phyloP scores from a whole-genome alignment of 2,329 filamentous ascomycete genomes.

The Gnomoniopsis sp. region DNA sequence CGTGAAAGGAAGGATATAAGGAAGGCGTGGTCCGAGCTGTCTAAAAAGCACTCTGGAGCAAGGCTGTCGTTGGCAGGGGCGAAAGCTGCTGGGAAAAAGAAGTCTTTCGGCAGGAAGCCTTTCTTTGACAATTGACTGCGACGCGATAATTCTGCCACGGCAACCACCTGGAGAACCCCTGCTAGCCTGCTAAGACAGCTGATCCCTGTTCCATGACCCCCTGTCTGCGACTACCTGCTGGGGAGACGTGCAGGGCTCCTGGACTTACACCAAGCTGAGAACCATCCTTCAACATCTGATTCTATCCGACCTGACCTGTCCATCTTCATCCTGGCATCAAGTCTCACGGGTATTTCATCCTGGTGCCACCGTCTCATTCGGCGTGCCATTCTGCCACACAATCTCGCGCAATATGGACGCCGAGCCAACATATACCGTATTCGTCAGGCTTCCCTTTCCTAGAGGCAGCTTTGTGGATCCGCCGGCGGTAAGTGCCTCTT shows the following conservation, averaged over 20 bases:
- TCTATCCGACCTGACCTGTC: neutral
- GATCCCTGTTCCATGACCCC: neutral
- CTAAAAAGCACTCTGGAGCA: neutral
- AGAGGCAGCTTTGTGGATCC: constrained; percentile 88
- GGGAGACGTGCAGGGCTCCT: neutral
- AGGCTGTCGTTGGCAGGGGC: neutral
- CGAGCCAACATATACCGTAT: constrained; percentile 67
- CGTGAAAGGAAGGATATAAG: neutral
- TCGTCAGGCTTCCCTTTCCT: constrained; percentile 85
- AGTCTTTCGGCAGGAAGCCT: neutral
- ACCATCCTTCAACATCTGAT: neutral
- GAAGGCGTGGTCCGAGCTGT: neutral
- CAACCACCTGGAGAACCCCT: constrained; percentile 4
- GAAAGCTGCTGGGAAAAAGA: neutral
- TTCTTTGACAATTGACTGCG: too few species aligned
- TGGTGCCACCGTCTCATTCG: neutral
- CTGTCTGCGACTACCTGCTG: neutral
- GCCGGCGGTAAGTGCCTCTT: constrained; percentile 60
- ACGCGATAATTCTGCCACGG: constrained; percentile 2
- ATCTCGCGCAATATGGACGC: constrained; percentile 25
- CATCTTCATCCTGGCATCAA: neutral
- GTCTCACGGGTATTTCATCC: neutral
- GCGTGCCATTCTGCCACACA: neutral
- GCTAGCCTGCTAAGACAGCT: neutral
- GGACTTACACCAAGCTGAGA: constrained; percentile 1